Conservation (phyloP, 1,139 yeast genomes). For the Candida sanyaensis region DNA sequence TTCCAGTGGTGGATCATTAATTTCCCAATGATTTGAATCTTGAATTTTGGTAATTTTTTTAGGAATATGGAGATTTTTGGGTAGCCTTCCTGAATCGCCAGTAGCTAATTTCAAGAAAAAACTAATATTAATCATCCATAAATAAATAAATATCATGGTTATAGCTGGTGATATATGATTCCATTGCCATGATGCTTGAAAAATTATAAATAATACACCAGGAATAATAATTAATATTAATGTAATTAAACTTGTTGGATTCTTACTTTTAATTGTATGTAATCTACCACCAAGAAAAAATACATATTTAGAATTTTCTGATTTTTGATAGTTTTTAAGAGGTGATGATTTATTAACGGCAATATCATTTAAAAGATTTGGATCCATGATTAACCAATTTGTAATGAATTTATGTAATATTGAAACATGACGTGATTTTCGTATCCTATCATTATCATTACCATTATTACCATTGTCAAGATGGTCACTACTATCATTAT, state of each 20-base stretch:
- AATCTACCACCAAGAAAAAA: conserved; percentile 70
- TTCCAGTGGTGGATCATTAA: conserved; percentile 52
- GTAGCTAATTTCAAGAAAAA: conserved; percentile 58
- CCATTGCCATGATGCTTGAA: conserved; percentile 61
- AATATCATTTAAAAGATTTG: conserved; percentile 18
- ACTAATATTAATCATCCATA: conserved; percentile 50
- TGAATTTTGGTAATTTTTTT: conserved; percentile 15
- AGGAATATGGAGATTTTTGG: conserved; percentile 65
- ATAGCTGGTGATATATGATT: conserved; percentile 55
- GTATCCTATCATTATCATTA: not conserved
- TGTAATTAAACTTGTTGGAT: conserved; percentile 36
- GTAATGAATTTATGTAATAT: conserved; percentile 26
- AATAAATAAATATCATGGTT: conserved; percentile 58
- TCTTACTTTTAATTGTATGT: conserved; percentile 37
- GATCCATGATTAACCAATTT: conserved; percentile 49
- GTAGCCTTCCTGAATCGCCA: conserved; percentile 73
- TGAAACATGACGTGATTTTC: conserved; percentile 8
- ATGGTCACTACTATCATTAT: too few relatives aligned
- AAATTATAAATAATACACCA: conserved; percentile 46
- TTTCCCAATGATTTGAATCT: conserved; percentile 1
- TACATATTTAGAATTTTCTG: conserved; percentile 33
- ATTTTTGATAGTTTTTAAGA: conserved; percentile 34
- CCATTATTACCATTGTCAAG: not conserved
- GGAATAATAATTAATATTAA: conserved; percentile 42
- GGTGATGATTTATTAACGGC: conserved; percentile 9